Evolutionary conservation across 805 yeast species (phyloP), one percentile per base, ranked within the genome.

Genomic region (Lipomyces oligophaga): DNA sequence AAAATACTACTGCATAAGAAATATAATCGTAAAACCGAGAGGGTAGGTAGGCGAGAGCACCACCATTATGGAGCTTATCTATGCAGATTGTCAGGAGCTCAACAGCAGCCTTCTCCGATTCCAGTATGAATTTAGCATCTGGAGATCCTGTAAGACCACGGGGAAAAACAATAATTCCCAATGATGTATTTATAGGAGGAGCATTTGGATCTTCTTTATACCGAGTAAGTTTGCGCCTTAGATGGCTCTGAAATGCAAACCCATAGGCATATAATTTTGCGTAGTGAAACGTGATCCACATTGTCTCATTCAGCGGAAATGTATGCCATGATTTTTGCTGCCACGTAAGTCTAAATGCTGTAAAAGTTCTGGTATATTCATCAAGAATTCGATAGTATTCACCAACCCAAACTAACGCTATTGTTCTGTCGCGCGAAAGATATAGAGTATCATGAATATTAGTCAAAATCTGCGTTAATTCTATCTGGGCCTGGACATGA

Each of bases 361-460:
- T 21, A 28, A 57, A 56, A 13, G 58, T 42, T 15, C 59, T 42
- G 4, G 59, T 56, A 32, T 52, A 57, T 38, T 58, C 60, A 30
- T 57, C 60, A 5, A 58, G 52, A 5, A 54, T 42, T 19, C 57
- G 41, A 20, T 47, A 50, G 43, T 58, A 58, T 22, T 58, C 60
- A 6, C 60, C 60, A 18, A 54, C 52, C 4, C 25, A 41, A 3
- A 45, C 55, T 5, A 58, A 41, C n/a, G 60, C 55, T 24, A 58
- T 47, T 5, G 60, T 58, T 15, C 58, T 47, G 25, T 57, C 59
- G 4, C 60, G 47, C 18, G 41, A 46, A 8, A 59, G 58, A 30
- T 58, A 58, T 2, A 57, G 44, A 3, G 60, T 51, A 41, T 58
- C 60, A 42, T 58, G 60, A 24, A 58, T 47, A 34, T 57, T 57